phyloP scores from a whole-genome alignment of 345 rosid species.

The Lagerstroemia speciosa region DNA sequence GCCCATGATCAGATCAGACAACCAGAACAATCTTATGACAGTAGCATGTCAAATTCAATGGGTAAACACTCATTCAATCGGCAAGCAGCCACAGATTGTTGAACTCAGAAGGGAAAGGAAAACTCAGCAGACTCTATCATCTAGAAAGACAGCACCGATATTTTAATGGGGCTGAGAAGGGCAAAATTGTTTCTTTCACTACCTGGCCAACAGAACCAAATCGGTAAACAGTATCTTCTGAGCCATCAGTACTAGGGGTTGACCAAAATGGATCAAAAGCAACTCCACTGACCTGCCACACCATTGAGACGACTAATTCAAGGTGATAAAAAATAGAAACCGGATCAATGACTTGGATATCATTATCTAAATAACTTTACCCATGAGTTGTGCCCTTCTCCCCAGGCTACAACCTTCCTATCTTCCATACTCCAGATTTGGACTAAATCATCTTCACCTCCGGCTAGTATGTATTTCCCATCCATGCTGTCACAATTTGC shows the following conservation, averaged over 20 bases:
- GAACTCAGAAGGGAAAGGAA: neutral
- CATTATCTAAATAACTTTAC: constrained; percentile 35
- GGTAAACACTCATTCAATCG: neutral
- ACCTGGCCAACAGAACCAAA: constrained; percentile 99
- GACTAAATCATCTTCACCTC: constrained; percentile 99
- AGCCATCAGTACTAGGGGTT: constrained; percentile 73
- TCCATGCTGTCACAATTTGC: constrained; percentile 57
- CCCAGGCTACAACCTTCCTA: constrained; percentile 98
- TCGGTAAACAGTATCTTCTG: constrained; percentile 81
- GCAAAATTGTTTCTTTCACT: constrained; percentile 11
- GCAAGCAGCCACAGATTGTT: neutral
- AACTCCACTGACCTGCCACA: constrained; percentile 94
- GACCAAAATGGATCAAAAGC: constrained; percentile 97
- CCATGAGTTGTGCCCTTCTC: constrained; percentile 99
- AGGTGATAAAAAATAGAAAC: constrained; percentile 9
- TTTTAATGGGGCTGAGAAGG: neutral
- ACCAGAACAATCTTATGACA: neutral
- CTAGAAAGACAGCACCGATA: neutral
- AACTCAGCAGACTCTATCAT: neutral
- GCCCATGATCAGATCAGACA: neutral
- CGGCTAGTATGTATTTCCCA: constrained; percentile 90
- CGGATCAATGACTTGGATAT: constrained; percentile 2
- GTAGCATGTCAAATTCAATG: neutral
- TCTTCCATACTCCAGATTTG: constrained; percentile 99
- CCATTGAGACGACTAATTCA: constrained; percentile 20